Base-by-base conservation (phyloP, 371 early-diverging fungal species). In the Massospora cicadina region DNA sequence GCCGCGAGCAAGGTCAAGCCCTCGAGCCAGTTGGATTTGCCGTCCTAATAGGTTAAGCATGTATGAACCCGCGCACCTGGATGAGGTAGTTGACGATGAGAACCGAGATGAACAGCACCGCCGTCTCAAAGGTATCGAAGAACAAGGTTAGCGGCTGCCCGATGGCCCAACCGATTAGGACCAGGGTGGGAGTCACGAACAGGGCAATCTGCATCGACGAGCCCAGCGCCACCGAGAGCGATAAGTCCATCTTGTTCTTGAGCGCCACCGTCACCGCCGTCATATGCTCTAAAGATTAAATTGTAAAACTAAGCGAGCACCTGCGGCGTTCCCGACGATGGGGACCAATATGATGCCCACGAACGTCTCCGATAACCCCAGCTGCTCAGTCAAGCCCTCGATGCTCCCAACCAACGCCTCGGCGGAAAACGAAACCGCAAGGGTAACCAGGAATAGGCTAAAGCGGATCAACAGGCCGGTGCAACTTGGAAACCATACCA, bases 201-300 rank as follows among this genome's bases (percentile, higher is more conserved):
- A 95, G 76, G 0, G 91, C 88, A 63, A 94, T 91, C 71, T 94
- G 93, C 81, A 91, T 86, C 57, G 84, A 84, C n/a, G 88, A 88
- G 1, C 93, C 93, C 12, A 93, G 76, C 21, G 94, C 91, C 24
- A 93, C 85, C 33, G 86, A 82, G 32, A 95, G 76, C 0, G 89
- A 82, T 28, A 90, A 71, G 65, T 93, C 90, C 89, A 93, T 90
- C 77, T 92, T 91, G 76, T 93, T 81, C 63, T 86, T 81, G 65
- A 84, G 74, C 0, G 94, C 90, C 12, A 85, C 83, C 0, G 84
- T 82, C 12, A 91, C 85, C 1, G 91, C 92, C 1, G 86, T 86
- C 33, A 86, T 79, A 70, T 93, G 90, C 60, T 79, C 75, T 29
- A 2, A 67, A 1, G 1, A 17, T 21, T 28, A 30, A 65, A 29